Evolutionary conservation across 352 stramenopile genomes (phyloP).

Genomic region (Phytopythium boreale): DNA sequence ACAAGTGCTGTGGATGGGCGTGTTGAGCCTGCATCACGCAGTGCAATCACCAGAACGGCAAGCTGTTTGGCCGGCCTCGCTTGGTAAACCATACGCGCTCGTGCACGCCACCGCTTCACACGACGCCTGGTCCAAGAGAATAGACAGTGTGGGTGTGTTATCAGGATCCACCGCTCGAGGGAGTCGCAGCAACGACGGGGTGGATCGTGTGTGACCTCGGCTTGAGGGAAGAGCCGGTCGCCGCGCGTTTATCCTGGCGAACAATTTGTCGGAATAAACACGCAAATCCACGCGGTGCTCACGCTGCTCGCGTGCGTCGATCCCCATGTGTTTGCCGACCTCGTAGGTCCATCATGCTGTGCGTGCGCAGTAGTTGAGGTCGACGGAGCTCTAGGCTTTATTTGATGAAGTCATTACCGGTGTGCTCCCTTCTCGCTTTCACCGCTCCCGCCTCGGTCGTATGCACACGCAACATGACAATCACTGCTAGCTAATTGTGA

Average conservation of each 20-base stretch:
- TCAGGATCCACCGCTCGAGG: neutral
- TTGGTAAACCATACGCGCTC: neutral
- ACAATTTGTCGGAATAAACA: neutral
- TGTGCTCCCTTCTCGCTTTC: no score
- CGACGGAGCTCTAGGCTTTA: no score
- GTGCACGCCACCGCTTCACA: neutral
- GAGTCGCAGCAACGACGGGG: no score
- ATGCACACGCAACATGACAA: neutral
- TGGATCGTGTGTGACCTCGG: no score
- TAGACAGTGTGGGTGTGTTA: no score
- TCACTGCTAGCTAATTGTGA: neutral
- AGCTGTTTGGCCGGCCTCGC: neutral
- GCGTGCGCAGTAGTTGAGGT: no score
- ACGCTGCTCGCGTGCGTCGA: no score
- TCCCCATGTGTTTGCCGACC: no score
- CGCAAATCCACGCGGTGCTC: neutral
- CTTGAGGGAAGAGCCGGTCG: neutral
- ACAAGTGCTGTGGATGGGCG: no score
- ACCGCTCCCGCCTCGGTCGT: no score
- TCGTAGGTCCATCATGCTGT: no score
- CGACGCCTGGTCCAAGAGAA: neutral
- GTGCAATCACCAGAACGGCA: neutral
- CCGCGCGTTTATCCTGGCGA: neutral
- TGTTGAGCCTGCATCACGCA: neutral
- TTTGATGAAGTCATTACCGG: neutral